phyloP scores from a whole-genome alignment of 2,329 filamentous ascomycete species.

The Pestalotiopsis sp. region DNA sequence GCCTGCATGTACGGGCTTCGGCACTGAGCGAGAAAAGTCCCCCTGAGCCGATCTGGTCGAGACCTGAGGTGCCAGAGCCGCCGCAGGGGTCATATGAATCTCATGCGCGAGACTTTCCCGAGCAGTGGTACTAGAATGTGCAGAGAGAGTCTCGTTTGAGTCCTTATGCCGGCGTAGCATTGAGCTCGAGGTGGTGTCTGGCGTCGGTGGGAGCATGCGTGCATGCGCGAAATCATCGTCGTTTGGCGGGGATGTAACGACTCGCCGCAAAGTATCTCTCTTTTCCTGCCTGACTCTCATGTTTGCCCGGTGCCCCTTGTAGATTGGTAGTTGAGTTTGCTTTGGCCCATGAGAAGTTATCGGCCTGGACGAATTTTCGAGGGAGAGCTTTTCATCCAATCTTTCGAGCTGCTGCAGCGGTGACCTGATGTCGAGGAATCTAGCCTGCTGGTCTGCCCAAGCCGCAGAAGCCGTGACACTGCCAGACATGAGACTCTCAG shows the following conservation, averaged over 20 bases:
- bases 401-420: constrained; percentile 56
- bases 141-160: constrained; percentile 51
- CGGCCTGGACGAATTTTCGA: constrained; percentile 32
- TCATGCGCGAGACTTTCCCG: constrained; percentile 33
- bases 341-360: constrained; percentile 28
- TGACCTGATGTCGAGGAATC: constrained; percentile 47
- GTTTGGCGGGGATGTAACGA: constrained; percentile 50
- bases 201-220: constrained; percentile 57
- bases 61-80: constrained; percentile 11
- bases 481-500: neutral
- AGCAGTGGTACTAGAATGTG: constrained; percentile 29
- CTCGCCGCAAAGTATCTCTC: constrained; percentile 49
- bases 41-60: constrained; percentile 2
- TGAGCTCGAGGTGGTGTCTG: constrained; percentile 62
- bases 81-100: neutral
- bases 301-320: constrained; percentile 20
- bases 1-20: constrained; percentile 36
- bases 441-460: constrained; percentile 46
- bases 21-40: constrained; percentile 28
- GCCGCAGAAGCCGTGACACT: neutral
- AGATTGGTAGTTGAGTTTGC: constrained; percentile 11
- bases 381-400: constrained; percentile 34
- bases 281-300: constrained; percentile 47
- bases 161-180: constrained; percentile 54
- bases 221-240: constrained; percentile 43